Evolutionary conservation across 257 asterid genomes (phyloP), one percentile per base, ranked within the genome.

Genomic region (Nemophila menziesii): DNA sequence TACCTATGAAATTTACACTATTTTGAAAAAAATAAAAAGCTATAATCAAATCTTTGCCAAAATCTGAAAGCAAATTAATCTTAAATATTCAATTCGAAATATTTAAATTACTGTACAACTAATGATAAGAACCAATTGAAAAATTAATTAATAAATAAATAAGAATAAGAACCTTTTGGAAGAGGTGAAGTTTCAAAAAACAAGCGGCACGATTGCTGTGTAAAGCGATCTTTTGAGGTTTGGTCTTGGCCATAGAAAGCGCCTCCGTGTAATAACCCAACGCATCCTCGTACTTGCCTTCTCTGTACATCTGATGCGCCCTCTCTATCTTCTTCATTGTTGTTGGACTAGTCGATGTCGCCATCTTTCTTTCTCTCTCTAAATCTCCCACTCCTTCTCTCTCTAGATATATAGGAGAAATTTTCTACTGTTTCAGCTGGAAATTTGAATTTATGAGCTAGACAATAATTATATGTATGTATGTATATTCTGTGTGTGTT

Each of bases 171-270:
- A 90, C 99, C 99, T 77, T 78, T 44, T 56, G 67, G 75, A 90
- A 90, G 57, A 67, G 69, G 52, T 79, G 94, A 57, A 90, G 96
- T 60, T 81, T 81, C 52, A 90, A 75, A 57, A 49, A 81, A 66
- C 99, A 90, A 44, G 99, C 99, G 59, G 99, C 99, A 11, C 96
- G 93, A 57, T 90, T 90, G 67, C 99, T 90, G 62, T 90, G 99
- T 39, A 90, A 90, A 17, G 99, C 99, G 54, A 90, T 82, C 72
- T 60, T 77, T 61, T 85, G 99, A 43, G 92, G 81, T 38, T 71
- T 75, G 48, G 84, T 72, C 72, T 74, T 86, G 22, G 99, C 87
- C 70, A 69, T 33, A 48, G 86, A 77, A 33, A 90, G 87, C n/a
- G 96, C 94, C 49, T 85, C 86, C 2, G 94, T 85, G 64, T 90